These are phyloP conservation scores for Juncus inflexus DNA, from an alignment of 176 grass and related monocot species.

Conservation along the genomic window DNA sequence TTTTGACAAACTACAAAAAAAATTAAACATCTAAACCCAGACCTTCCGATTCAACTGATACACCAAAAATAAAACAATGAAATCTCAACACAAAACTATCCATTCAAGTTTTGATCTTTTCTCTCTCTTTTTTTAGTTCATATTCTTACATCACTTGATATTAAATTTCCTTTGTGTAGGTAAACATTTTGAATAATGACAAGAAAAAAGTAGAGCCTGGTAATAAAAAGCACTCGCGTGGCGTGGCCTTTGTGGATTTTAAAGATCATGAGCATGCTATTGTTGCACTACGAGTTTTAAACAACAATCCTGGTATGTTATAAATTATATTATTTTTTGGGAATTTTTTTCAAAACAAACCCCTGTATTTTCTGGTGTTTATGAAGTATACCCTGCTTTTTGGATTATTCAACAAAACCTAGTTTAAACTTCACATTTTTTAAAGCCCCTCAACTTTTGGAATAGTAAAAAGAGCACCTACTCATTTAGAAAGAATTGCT, in stretches of 20 bases:
- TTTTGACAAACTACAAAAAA: too few relatives aligned
- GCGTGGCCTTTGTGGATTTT: slow-evolving; percentile 96
- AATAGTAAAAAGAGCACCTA: too few relatives aligned
- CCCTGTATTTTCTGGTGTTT: neutral
- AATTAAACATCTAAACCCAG: too few relatives aligned
- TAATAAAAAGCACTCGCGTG: slow-evolving; percentile 71
- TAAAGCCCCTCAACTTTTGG: too few relatives aligned
- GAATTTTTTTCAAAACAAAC: neutral
- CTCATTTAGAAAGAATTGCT: too few relatives aligned
- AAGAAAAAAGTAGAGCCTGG: slow-evolving; percentile 58
- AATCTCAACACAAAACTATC: too few relatives aligned
- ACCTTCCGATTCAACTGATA: too few relatives aligned
- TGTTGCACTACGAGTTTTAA: slow-evolving; percentile 89
- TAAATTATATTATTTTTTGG: neutral
- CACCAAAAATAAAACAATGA: too few relatives aligned
- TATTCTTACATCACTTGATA: slow-evolving; percentile 10
- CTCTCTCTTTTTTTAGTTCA: neutral
- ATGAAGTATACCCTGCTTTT: neutral
- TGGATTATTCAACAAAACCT: too few relatives aligned
- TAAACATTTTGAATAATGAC: slow-evolving; percentile 77
- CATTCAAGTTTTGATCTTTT: neutral
- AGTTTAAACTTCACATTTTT: too few relatives aligned
- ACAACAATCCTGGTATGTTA: slow-evolving; percentile 90
- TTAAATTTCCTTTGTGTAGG: slow-evolving; percentile 37
- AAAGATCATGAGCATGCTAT: slow-evolving; percentile 93